Percentiles rank a stretch among this genome's conserved stretches.
These are phyloP conservation scores for Aspergillus terreus DNA, from an alignment of 2,329 filamentous ascomycete species.

Conservation along the genomic window DNA sequence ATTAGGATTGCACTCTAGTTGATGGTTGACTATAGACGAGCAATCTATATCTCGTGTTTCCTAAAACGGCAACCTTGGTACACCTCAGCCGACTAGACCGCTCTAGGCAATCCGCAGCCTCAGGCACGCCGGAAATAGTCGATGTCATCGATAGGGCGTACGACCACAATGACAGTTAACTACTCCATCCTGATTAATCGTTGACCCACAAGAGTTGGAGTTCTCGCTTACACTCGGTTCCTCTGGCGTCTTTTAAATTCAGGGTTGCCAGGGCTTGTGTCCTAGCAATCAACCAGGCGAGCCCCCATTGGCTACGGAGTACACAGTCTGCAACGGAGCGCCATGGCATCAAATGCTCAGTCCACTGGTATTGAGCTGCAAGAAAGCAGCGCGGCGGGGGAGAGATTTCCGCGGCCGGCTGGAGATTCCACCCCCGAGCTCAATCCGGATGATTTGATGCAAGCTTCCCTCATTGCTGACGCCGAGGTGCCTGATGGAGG, in stretches of 20 bases:
- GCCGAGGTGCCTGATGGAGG: slow-evolving; percentile 34
- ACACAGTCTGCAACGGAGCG: background rate
- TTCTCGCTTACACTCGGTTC: too few relatives aligned
- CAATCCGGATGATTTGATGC: slow-evolving; percentile 32
- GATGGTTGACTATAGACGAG: background rate
- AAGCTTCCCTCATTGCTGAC: slow-evolving; percentile 46
- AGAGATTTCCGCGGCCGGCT: background rate
- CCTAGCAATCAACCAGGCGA: background rate
- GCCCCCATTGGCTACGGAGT: background rate
- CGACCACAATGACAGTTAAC: background rate
- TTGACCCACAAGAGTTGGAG: too few relatives aligned
- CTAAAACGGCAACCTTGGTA: background rate
- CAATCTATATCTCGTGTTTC: background rate
- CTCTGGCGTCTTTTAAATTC: too few relatives aligned
- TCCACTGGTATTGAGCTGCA: background rate
- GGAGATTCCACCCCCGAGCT: background rate
- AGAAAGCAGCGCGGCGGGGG: background rate
- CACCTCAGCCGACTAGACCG: too few relatives aligned
- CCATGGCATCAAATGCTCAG: background rate
- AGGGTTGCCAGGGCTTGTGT: too few relatives aligned
- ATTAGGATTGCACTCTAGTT: background rate
- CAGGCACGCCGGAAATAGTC: background rate
- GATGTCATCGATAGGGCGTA: background rate
- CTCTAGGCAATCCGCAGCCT: background rate
- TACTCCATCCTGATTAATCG: too few relatives aligned